Evolutionary conservation across 306 rosid species (phyloP), one percentile per base, ranked within the genome.

Genomic region (Trifolium fragiferum): DNA sequence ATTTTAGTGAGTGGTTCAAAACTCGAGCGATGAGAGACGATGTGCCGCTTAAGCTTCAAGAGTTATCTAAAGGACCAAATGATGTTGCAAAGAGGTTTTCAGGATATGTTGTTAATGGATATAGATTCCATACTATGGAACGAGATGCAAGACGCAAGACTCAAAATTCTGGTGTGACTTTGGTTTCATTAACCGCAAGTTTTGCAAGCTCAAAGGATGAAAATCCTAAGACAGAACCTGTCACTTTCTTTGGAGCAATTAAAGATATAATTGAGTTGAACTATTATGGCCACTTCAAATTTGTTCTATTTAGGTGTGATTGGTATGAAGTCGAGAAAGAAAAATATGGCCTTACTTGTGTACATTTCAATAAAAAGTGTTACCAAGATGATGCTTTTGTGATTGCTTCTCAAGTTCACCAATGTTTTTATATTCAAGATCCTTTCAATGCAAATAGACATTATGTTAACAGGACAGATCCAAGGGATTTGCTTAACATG

Each of bases 341-440:
- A 6, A n/a, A 18, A 51, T 21, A 41, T 66, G 55, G 38, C 0
- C 37, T 43, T 5, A 12, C 38, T 5, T 41, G 3, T 41, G 37
- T 66, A 11, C 16, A 20, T 12, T 66, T 66, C 8, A 43, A 66
- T 25, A 66, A 66, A 25, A 44, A 0, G 27, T 23, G 43, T 25
- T 67, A 23, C 20, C 8, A 0, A 8, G 5, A 67, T 46, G 40
- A 44, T 4, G 41, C 41, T 47, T 46, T 46, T 46, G 59, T 67
- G 8, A 5, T 46, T 25, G 72, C 23, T 7, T 67, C 58, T 44
- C 72, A 67, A 44, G 58, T 46, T 14, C 72, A 25, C 4, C 57
- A 23, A 67, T 46, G 57, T 3, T 44, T 46, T 5, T 67, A 67
- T 15, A 7, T 67, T 20, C 25, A 67, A 67, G 40, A 67, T 27